Conservation (phyloP, 2,329 filamentous ascomycete genomes). For the Trichophyton mentagrophytes region DNA sequence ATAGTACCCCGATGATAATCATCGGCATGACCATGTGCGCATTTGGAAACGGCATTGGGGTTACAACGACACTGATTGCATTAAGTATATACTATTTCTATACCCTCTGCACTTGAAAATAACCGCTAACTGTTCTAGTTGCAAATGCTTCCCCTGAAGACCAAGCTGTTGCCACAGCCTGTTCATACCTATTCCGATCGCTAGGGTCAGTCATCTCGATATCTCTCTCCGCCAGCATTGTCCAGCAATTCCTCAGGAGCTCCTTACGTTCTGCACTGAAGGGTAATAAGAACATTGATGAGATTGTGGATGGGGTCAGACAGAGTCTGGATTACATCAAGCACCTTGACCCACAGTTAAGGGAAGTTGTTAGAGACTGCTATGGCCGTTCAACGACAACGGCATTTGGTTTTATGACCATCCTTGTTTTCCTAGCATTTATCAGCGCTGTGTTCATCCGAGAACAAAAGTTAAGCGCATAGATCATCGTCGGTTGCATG, state of each 20-base stretch:
- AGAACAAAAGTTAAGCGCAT: conserved; percentile 42
- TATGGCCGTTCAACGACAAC: conserved; percentile 48
- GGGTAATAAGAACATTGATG: conserved; percentile 46
- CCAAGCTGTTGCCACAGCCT: conserved; percentile 63
- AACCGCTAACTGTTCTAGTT: conserved; percentile 30
- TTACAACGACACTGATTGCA: conserved; percentile 59
- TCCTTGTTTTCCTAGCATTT: conserved; percentile 38
- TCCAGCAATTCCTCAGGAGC: conserved; percentile 54
- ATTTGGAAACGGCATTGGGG: conserved; percentile 46
- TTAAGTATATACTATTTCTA: conserved; percentile 36
- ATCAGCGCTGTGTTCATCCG: conserved; percentile 40
- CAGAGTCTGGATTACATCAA: conserved; percentile 58
- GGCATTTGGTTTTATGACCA: conserved; percentile 40
- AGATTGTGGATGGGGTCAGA: conserved; percentile 56
- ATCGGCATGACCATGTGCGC: conserved; percentile 43
- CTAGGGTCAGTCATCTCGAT: conserved; percentile 55
- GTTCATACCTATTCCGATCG: conserved; percentile 68
- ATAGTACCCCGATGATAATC: conserved; percentile 42
- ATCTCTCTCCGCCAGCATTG: conserved; percentile 56
- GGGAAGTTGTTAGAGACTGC: conserved; percentile 49
- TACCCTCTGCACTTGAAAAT: neutral
- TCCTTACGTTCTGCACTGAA: conserved; percentile 43
- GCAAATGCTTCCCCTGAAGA: conserved; percentile 55
- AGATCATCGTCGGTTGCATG: conserved; percentile 6
- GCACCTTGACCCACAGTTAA: conserved; percentile 47